Conservation (phyloP, 1,139 yeast genomes). For the Arxiozyma slooffiae region DNA sequence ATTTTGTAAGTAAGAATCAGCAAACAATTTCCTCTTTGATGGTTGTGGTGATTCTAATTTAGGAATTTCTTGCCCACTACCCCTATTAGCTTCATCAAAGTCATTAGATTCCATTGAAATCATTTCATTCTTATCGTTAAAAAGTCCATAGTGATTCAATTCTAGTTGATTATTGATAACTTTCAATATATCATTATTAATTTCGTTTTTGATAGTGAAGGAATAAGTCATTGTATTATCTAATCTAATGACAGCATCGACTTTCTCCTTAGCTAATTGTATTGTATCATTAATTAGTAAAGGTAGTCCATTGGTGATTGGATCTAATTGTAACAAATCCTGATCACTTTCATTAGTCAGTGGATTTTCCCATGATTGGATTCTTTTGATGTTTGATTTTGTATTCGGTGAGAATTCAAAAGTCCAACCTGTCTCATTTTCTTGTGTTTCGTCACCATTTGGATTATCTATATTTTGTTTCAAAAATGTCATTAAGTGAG, state of each 20-base stretch:
- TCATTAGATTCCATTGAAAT: neutral
- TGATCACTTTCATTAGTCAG: conserved; percentile 1
- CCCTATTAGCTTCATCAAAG: neutral
- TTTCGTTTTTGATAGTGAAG: conserved; percentile 73
- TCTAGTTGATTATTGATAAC: conserved; percentile 56
- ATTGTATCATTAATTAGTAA: conserved; percentile 62
- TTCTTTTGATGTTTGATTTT: conserved; percentile 49
- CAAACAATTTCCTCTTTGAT: conserved; percentile 5
- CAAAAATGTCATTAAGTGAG: neutral
- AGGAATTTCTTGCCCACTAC: conserved; percentile 5
- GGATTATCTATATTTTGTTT: conserved; percentile 6
- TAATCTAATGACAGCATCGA: conserved; percentile 64
- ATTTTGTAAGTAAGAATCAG: conserved; percentile 8
- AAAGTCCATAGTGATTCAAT: neutral
- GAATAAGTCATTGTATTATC: conserved; percentile 71
- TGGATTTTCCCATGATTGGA: conserved; percentile 39
- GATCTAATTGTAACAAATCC: conserved; percentile 9
- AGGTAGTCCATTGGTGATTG: conserved; percentile 53
- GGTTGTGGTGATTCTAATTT: conserved; percentile 11
- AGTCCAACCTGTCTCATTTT: conserved; percentile 5
- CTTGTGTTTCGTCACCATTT: conserved; percentile 1
- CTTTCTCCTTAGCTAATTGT: conserved; percentile 50
- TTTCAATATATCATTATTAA: conserved; percentile 59
- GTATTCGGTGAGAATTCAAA: conserved; percentile 62
- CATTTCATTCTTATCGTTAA: neutral